Percentiles rank a stretch among this genome's conserved stretches.
Evolutionary conservation across 2,329 filamentous ascomycete species (phyloP).

Genomic region (Hymenoscyphus repandus): DNA sequence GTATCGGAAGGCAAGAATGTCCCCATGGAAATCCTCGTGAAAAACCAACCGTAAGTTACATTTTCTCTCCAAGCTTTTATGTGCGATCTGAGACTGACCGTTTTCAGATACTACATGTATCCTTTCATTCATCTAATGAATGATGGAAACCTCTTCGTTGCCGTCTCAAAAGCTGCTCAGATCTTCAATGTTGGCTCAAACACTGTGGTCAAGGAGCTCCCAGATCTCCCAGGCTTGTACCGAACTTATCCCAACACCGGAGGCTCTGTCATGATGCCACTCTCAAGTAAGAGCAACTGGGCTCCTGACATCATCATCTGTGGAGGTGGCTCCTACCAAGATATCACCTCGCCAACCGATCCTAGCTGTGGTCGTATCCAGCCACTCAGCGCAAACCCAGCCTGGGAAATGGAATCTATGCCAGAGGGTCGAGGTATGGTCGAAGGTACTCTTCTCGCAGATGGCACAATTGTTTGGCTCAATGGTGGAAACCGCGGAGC

Average conservation of each 20-base stretch:
- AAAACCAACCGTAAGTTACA: constrained; percentile 43
- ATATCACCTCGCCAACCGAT: constrained; percentile 53
- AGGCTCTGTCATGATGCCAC: constrained; percentile 50
- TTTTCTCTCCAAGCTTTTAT: no score
- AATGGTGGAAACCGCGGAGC: constrained; percentile 54
- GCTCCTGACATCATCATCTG: constrained; percentile 51
- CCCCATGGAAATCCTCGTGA: constrained; percentile 47
- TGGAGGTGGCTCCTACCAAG: constrained; percentile 55
- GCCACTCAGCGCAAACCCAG: constrained; percentile 42
- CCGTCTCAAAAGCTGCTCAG: constrained; percentile 50
- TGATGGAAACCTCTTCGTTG: constrained; percentile 52
- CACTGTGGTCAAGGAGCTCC: constrained; percentile 39
- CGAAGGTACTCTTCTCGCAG: constrained; percentile 52
- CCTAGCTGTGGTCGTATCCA: constrained; percentile 51
- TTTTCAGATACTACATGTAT: constrained; percentile 52
- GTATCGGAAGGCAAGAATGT: constrained; percentile 42
- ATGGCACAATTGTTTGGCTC: constrained; percentile 54
- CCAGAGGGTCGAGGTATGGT: constrained; percentile 55
- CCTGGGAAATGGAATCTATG: constrained; percentile 55
- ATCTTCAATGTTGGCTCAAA: constrained; percentile 47
- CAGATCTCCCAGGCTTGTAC: constrained; percentile 50
- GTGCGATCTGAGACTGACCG: no score
- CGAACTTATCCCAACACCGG: constrained; percentile 58
- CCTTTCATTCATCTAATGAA: constrained; percentile 55
- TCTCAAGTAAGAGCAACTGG: constrained; percentile 47